These are phyloP conservation scores for Pichiaceae sp. DNA, from an alignment of 1,139 yeast genomes.

Conservation along the genomic window DNA sequence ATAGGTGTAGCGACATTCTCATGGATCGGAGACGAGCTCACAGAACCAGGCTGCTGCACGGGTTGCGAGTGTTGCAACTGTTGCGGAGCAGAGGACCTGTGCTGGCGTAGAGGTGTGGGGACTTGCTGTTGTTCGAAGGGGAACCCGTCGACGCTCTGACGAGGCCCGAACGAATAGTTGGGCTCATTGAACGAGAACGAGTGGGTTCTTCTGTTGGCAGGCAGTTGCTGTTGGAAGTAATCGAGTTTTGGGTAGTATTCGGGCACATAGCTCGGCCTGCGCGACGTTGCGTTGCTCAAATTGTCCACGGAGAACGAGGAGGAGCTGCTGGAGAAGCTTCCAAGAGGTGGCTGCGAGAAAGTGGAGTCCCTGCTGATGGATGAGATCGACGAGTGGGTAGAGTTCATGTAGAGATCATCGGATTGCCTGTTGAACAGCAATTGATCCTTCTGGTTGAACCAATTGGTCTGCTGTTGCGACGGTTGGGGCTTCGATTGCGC, in stretches of 20 bases:
- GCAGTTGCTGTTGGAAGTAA: slow-evolving; percentile 6
- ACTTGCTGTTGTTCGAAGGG: not conserved
- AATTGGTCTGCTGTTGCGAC: slow-evolving; percentile 2
- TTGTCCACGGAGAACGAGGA: slow-evolving; percentile 1
- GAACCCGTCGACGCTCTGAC: not conserved
- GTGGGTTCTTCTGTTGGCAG: slow-evolving; percentile 4
- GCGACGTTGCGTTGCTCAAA: not conserved
- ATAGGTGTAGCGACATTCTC: too few species aligned
- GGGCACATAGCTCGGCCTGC: slow-evolving; percentile 3
- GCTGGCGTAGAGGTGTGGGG: not conserved
- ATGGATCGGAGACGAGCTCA: too few species aligned
- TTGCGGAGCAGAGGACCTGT: not conserved
- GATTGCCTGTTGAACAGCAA: slow-evolving; percentile 6
- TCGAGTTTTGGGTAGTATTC: slow-evolving; percentile 12
- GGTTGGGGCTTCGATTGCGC: slow-evolving; percentile 8
- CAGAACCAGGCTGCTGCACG: too few species aligned
- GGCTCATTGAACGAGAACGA: slow-evolving; percentile 4
- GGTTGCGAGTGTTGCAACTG: not conserved
- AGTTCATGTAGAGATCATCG: slow-evolving; percentile 11
- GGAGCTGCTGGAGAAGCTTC: slow-evolving; percentile 6
- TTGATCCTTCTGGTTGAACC: slow-evolving; percentile 9
- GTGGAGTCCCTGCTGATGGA: slow-evolving; percentile 19
- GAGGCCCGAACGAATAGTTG: not conserved
- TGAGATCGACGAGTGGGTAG: slow-evolving; percentile 22
- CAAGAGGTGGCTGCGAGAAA: slow-evolving; percentile 4